Conservation (phyloP, 23 red algal genomes). For the Gracilaria gracilis region DNA sequence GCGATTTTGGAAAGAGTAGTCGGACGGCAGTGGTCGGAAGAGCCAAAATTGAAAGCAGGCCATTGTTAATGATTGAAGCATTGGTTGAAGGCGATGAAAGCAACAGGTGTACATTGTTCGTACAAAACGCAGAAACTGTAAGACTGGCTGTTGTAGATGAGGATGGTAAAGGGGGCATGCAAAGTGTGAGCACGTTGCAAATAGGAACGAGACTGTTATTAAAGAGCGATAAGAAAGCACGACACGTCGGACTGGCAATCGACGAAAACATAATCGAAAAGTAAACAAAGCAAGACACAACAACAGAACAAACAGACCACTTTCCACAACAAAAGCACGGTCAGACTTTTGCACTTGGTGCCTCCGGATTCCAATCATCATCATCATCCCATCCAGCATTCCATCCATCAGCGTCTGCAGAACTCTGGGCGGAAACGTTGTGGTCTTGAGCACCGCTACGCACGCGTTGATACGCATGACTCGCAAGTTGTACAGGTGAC, state of each 20-base stretch:
- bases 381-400: conserved; percentile 71
- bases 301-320: conserved; percentile 1
- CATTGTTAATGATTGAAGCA: conserved; percentile 65
- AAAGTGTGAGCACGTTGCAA: conserved; percentile 43
- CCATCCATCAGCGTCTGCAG: conserved; percentile 63
- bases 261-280: conserved; percentile 79
- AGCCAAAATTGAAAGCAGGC: conserved; percentile 76
- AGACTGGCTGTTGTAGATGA: conserved; percentile 45
- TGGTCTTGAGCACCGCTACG: neutral
- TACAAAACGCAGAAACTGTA: conserved; percentile 88
- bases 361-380: conserved; percentile 26
- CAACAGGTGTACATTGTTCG: conserved; percentile 48
- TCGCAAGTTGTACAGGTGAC: neutral
- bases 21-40: conserved; percentile 76
- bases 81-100: conserved; percentile 25
- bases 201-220: conserved; percentile 59
- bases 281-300: conserved; percentile 33
- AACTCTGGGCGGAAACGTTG: neutral
- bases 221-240: conserved; percentile 59
- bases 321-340: neutral
- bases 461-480: conserved; percentile 12
- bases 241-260: conserved; percentile 72
- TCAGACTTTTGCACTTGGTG: conserved; percentile 1
- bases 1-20: conserved; percentile 26
- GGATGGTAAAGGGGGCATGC: neutral